A percentile compares a stretch with the other conserved stretches of the same genome.
Evolutionary conservation across 345 rosid species (phyloP).

Genomic region (Gynandropsis gynandra): DNA sequence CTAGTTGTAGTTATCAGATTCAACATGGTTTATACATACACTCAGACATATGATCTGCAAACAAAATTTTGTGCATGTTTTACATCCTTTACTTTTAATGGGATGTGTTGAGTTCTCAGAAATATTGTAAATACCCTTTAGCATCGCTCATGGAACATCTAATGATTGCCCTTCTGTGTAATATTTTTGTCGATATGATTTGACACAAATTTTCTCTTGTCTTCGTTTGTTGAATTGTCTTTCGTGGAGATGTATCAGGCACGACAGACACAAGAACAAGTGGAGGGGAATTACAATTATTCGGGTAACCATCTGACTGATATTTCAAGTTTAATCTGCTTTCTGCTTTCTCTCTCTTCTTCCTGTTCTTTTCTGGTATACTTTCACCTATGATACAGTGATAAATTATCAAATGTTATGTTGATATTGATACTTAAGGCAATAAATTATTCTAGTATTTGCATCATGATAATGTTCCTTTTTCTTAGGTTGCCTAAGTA

Average conservation of each 20-base stretch:
- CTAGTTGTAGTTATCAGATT: not conserved
- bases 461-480: constrained; percentile 1
- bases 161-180: not conserved
- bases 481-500: constrained; percentile 38
- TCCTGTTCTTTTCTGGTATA: too few relatives aligned
- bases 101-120: not conserved
- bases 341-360: not conserved
- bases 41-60: not conserved
- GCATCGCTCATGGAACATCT: constrained; percentile 1
- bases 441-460: constrained; percentile 5
- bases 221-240: not conserved
- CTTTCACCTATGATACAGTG: not conserved
- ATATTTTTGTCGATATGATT: not conserved
- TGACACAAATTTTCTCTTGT: not conserved
- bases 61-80: not conserved
- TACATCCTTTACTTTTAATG: not conserved
- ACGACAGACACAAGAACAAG: constrained; percentile 27
- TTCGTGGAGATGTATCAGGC: constrained; percentile 29
- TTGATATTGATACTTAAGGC: not conserved
- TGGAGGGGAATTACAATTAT: constrained; percentile 28
- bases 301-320: constrained; percentile 35
- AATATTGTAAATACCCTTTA: not conserved
- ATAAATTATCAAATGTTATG: constrained; percentile 1
- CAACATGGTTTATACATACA: not conserved
- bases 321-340: constrained; percentile 14